Base-by-base conservation (phyloP, 2,329 filamentous ascomycete genomes). In the Zopfia rhizophila region DNA sequence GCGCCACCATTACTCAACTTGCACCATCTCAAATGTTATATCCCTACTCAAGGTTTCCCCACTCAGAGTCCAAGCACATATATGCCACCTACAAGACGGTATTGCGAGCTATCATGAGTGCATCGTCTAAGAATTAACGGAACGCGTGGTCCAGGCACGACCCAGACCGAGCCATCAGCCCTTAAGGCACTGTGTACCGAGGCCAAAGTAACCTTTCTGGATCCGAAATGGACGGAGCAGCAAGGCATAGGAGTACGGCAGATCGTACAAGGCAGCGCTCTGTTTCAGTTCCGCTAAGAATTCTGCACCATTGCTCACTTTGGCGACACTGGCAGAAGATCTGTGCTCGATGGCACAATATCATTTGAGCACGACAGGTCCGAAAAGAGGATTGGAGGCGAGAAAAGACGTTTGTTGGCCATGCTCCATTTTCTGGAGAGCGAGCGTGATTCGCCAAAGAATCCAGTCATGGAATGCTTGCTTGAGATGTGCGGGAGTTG, bases 21-120 rank as follows among this genome's bases (percentile, higher is more conserved):
- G 38, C 13, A 57, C 31, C 42, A 48, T 56, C 11, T 53, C 30
- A 28, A 55, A 58, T 1, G 11, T 8, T 1, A 44, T 6, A 19
- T 28, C 38, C 3, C 27, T 25, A n/a, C 40, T 17, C 23, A 52
- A 12, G 7, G 36, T 25, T 17, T 59, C 49, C 4, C 57, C 53
- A 17, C 56, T 30, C 57, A 59, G 13, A 57, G 43, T 2, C 57
- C 51, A 45, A 57, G 55, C 3, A 55, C n/a, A 32, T 54, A 57
- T 3, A 50, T 25, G 3, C 53, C 55, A 7, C 57, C 56, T 22
- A 62, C 48, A 8, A 60, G 41, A 5, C 32, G 28, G 36, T 53
- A 49, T 13, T 31, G 28, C 12, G 17, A 12, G 14, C 41, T 48
- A 1, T 25, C 32, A 6, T 47, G 45, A 11, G 47, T n/a, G 3